Conservation (phyloP, 129 eudicot species). For the Rutidosis leptorrhynchoides region DNA sequence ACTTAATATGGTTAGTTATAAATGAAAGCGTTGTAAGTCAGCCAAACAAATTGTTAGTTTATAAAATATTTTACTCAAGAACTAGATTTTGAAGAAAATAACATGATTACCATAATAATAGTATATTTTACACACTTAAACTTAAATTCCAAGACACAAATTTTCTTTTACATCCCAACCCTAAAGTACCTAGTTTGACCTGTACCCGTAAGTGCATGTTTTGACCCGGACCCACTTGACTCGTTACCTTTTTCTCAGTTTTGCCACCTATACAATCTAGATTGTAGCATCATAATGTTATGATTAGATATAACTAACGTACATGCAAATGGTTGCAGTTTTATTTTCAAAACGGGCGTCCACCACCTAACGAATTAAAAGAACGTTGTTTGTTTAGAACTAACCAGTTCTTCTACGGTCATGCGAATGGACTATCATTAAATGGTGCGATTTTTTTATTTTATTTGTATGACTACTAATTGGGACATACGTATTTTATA, state of each 20-base stretch:
- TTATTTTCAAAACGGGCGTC: constrained; percentile 61
- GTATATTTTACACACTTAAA: background rate
- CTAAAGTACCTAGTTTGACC: background rate
- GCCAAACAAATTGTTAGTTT: background rate
- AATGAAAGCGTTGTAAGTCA: background rate
- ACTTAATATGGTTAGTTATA: background rate
- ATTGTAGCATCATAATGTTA: background rate
- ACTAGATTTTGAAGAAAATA: background rate
- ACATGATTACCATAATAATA: background rate
- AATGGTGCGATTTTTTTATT: constrained; percentile 40
- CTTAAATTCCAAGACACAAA: background rate
- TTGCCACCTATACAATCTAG: background rate
- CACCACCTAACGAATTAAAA: constrained; percentile 58
- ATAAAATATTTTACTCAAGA: background rate
- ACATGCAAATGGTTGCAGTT: constrained; percentile 48
- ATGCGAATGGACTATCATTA: constrained; percentile 48
- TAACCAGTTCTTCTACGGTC: constrained; percentile 45
- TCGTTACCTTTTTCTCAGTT: background rate
- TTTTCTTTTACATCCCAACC: background rate
- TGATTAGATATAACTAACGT: constrained; percentile 16
- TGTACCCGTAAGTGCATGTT: background rate
- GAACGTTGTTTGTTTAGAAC: constrained; percentile 49
- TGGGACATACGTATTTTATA: constrained; percentile 10
- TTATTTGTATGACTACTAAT: background rate
- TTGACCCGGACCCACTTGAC: background rate